Evolutionary conservation across 2,329 filamentous ascomycete species (phyloP).

Genomic region (Pseudocercospora ulei): DNA sequence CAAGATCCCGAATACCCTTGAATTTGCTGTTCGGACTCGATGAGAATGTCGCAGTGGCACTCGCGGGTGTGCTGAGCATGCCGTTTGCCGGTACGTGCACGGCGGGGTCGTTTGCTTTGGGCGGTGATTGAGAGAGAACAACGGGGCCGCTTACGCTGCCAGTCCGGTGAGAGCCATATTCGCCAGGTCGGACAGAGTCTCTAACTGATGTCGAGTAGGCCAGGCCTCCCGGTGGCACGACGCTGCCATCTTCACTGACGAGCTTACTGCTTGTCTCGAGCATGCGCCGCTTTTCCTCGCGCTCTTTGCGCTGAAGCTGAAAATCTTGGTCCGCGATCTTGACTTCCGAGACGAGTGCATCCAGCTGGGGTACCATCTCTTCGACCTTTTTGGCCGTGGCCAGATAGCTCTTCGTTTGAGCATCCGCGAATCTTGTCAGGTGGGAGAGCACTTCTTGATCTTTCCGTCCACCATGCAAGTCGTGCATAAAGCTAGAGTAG

Average conservation of each 20-base stretch:
- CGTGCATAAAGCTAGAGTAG: slow-evolving; percentile 98
- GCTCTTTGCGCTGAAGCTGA: slow-evolving; percentile 85
- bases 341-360: slow-evolving; percentile 82
- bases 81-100: slow-evolving; percentile 24
- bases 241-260: slow-evolving; percentile 29
- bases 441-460: slow-evolving; percentile 94
- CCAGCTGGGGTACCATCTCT: slow-evolving; percentile 73
- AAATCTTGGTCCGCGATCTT: slow-evolving; percentile 91
- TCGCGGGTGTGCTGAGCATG: slow-evolving; percentile 22
- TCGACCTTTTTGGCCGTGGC: slow-evolving; percentile 79
- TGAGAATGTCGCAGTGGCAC: slow-evolving; percentile 14
- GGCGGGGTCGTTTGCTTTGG: slow-evolving; percentile 18
- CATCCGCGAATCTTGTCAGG: slow-evolving; percentile 85
- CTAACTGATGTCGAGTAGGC: slow-evolving; percentile 26
- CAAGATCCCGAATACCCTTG: slow-evolving; percentile 83
- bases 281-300: slow-evolving; percentile 83
- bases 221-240: slow-evolving; percentile 26
- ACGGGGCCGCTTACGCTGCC: slow-evolving; percentile 21
- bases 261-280: slow-evolving; percentile 74
- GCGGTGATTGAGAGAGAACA: slow-evolving; percentile 29
- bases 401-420: slow-evolving; percentile 75
- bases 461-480: slow-evolving; percentile 96
- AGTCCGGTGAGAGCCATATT: slow-evolving; percentile 22
- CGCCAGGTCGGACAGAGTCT: slow-evolving; percentile 24
- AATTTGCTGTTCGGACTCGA: slow-evolving; percentile 51